A percentile compares a stretch with the other conserved stretches of the same genome.
Evolutionary conservation across 352 stramenopile species (phyloP).

Genomic region (Phytophthora lateralis): DNA sequence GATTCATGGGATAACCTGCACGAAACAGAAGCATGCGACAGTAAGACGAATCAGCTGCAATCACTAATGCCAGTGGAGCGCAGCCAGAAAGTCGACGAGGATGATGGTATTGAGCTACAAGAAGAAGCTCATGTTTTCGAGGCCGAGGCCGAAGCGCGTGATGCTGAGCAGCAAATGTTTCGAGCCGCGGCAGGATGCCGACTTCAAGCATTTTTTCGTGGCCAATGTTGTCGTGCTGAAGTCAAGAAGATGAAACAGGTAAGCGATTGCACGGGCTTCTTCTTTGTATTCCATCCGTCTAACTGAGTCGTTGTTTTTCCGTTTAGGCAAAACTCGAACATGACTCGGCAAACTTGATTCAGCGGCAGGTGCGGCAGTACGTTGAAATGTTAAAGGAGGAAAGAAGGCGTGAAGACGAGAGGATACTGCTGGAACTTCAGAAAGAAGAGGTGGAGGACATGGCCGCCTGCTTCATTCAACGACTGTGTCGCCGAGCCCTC

Average conservation of each 20-base stretch:
- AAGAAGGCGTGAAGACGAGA: slow-evolving; percentile 17
- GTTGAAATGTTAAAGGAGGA: slow-evolving; percentile 1
- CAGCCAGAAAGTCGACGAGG: slow-evolving; percentile 4
- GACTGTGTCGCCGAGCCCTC: slow-evolving; percentile 32
- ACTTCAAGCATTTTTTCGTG: slow-evolving; percentile 44
- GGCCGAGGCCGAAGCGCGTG: slow-evolving; percentile 20
- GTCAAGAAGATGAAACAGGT: slow-evolving; percentile 38
- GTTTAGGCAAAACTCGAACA: slow-evolving; percentile 25
- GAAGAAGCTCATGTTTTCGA: slow-evolving; percentile 27
- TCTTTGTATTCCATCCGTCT: not conserved
- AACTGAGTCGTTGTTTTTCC: slow-evolving; percentile 1
- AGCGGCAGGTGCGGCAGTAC: slow-evolving; percentile 33
- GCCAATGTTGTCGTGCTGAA: slow-evolving; percentile 28
- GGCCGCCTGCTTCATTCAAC: slow-evolving; percentile 48
- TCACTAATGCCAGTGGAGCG: not conserved
- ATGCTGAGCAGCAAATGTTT: slow-evolving; percentile 31
- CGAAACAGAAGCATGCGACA: not conserved
- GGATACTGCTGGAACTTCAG: slow-evolving; percentile 27
- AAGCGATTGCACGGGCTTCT: not conserved
- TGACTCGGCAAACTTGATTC: slow-evolving; percentile 30
- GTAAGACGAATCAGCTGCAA: slow-evolving; percentile 3
- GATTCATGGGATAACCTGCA: slow-evolving; percentile 28
- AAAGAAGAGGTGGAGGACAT: slow-evolving; percentile 49
- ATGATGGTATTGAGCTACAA: slow-evolving; percentile 26
- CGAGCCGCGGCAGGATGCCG: slow-evolving; percentile 31